phyloP scores from a whole-genome alignment of 345 rosid species.

The Cardamine resedifolia region DNA sequence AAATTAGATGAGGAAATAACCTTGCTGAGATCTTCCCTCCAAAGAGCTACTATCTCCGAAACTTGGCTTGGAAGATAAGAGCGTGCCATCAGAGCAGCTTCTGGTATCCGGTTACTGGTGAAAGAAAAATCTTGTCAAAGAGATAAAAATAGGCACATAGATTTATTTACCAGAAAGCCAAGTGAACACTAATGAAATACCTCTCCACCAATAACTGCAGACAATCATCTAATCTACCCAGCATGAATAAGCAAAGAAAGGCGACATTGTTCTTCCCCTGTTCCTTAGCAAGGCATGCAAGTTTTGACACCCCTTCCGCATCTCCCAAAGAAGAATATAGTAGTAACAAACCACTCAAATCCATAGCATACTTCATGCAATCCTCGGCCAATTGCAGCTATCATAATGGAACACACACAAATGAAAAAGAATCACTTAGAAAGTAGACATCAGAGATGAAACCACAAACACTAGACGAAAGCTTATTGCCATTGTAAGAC shows the following conservation, averaged over 20 bases:
- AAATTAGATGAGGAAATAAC: conserved; percentile 37
- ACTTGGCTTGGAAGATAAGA: conserved; percentile 98
- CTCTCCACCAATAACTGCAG: conserved; percentile 88
- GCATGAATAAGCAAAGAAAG: conserved; percentile 80
- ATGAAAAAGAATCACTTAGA: conserved; percentile 6
- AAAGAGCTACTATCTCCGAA: conserved; percentile 86
- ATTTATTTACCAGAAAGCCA: conserved; percentile 2
- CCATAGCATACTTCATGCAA: conserved; percentile 86
- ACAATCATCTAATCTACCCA: conserved; percentile 96
- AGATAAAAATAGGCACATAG: conserved; percentile 6
- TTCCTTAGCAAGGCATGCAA: conserved; percentile 81
- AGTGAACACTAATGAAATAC: conserved; percentile 42
- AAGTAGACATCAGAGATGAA: not conserved
- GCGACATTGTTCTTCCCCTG: conserved; percentile 98
- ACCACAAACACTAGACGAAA: conserved; percentile 2
- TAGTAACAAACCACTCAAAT: conserved; percentile 93
- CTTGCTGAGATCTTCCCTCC: conserved; percentile 96
- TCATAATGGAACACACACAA: conserved; percentile 37
- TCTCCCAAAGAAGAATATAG: conserved; percentile 95
- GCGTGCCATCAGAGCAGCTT: conserved; percentile 99
- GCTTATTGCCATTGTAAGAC: not conserved
- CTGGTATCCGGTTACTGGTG: conserved; percentile 94
- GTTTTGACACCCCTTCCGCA: conserved; percentile 81
- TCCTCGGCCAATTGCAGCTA: conserved; percentile 98
- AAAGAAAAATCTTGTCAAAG: conserved; percentile 31